A percentile compares a stretch with the other conserved stretches of the same genome.
phyloP scores from a whole-genome alignment of 176 grass and related monocot species.

The maize (Zea mays) region DNA sequence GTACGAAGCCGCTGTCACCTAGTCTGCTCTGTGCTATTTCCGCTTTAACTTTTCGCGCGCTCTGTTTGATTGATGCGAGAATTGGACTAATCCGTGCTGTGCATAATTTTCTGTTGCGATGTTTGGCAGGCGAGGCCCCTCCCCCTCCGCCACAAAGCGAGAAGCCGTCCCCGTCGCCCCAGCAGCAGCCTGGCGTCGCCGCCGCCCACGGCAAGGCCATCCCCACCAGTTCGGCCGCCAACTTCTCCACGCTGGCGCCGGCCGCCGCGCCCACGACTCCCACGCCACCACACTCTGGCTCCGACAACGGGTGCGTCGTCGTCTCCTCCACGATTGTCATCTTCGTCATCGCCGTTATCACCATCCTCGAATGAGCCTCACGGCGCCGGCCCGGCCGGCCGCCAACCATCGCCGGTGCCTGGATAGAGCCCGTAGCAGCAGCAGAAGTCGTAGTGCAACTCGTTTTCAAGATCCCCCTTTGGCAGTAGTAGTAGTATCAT shows the following conservation, averaged over 20 bases:
- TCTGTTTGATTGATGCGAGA: neutral
- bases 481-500: neutral
- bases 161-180: constrained; percentile 18
- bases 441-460: constrained; percentile 1
- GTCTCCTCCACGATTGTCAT: neutral
- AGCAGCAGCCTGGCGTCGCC: neutral
- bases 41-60: neutral
- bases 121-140: constrained; percentile 20
- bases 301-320: neutral
- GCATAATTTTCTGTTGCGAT: neutral
- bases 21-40: neutral
- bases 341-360: neutral
- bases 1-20: neutral
- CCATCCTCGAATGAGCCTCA: neutral
- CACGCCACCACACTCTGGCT: neutral
- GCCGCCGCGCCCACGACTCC: neutral
- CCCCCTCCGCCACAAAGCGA: neutral
- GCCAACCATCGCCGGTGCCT: constrained; percentile 21
- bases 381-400: neutral
- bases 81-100: neutral
- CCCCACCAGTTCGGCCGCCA: neutral
- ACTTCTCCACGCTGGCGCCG: neutral
- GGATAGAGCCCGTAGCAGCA: constrained; percentile 7
- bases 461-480: neutral
- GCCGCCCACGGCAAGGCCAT: constrained; percentile 10